Evolutionary conservation across 495 filamentous ascomycete genomes (phyloP), one percentile per base, ranked within the genome.

Genomic region (Penicillium ochrochloron): DNA sequence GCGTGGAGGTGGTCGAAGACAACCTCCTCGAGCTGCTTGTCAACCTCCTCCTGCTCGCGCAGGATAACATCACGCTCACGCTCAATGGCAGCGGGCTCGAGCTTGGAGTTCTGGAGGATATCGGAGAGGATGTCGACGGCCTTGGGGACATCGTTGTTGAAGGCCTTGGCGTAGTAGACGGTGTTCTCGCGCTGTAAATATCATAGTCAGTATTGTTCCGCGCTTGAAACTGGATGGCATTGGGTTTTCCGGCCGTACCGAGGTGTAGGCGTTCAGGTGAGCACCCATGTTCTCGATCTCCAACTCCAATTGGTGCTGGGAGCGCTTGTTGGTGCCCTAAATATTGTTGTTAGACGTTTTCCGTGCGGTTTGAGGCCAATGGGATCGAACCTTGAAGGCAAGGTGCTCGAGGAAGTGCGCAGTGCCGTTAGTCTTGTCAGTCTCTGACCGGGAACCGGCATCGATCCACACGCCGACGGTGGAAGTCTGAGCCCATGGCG

Each of bases 271-370:
- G 79, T 99, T 99, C 65, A 99, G 88, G 83, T 99, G 95, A 66
- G 92, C 95, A 75, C 95, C 95, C 93, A 98, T 97, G 83, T 99
- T 98, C 85, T 99, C 95, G 70, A 99, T 97, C 83, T 99, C 96
- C 54, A 99, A 89, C 84, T 99, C 95, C 78, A 99, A 82, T 80
- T 98, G 95, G 73, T 94, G 89, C 79, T 98, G 96, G 46, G 89
- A 92, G 73, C 95, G 87, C 80, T 90, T 97, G 80, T 88, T 85
- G 65, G 95, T 99, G 67, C 95, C 95, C 94, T 90, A 69, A 27
- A 68, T 83, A 66, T 25, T 25, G 59, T 60, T 21, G 68, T 72
- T 60, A 72, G 65, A 75, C 60, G 70, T 66, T 57, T 48, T 55
- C 60, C 39, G 58, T 37, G 12, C 2, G 17, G 8, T 64, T 54